A percentile compares a stretch with the other conserved stretches of the same genome.
Evolutionary conservation across 176 grass and related monocot species (phyloP).

Genomic region (Thinopyrum elongatum): DNA sequence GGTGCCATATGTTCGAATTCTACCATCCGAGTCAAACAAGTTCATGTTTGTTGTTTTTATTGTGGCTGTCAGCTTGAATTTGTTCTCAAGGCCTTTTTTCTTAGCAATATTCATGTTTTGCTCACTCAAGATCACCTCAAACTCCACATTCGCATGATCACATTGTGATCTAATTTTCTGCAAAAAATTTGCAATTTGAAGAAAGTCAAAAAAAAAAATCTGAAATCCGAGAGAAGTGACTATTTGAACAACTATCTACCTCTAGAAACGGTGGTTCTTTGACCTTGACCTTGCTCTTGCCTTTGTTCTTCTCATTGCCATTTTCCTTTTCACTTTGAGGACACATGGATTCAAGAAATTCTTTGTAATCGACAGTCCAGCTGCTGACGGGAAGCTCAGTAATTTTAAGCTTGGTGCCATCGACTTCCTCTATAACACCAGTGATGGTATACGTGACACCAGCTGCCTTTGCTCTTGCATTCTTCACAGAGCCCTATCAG

Average conservation of each 20-base stretch:
- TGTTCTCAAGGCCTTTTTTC: slow-evolving; percentile 84
- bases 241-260: slow-evolving; percentile 29
- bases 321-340: slow-evolving; percentile 31
- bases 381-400: slow-evolving; percentile 63
- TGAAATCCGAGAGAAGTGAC: neutral
- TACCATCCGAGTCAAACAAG: slow-evolving; percentile 69
- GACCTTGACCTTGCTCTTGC: slow-evolving; percentile 33
- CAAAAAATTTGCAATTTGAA: neutral
- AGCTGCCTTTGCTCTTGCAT: slow-evolving; percentile 49
- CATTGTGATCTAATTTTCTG: slow-evolving; percentile 44
- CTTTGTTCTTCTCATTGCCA: slow-evolving; percentile 36
- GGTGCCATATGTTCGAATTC: slow-evolving; percentile 74
- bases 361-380: slow-evolving; percentile 82
- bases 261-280: slow-evolving; percentile 51
- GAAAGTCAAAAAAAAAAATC: neutral
- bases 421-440: slow-evolving; percentile 53
- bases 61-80: slow-evolving; percentile 82
- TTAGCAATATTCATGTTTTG: slow-evolving; percentile 68
- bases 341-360: slow-evolving; percentile 43
- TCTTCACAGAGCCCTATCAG: slow-evolving; percentile 65
- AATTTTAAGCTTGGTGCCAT: slow-evolving; percentile 33
- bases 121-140: slow-evolving; percentile 55
- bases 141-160: slow-evolving; percentile 58
- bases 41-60: slow-evolving; percentile 90
- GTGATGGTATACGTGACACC: slow-evolving; percentile 71